phyloP scores from a whole-genome alignment of 805 yeast genomes.

The Candida boidinii region DNA sequence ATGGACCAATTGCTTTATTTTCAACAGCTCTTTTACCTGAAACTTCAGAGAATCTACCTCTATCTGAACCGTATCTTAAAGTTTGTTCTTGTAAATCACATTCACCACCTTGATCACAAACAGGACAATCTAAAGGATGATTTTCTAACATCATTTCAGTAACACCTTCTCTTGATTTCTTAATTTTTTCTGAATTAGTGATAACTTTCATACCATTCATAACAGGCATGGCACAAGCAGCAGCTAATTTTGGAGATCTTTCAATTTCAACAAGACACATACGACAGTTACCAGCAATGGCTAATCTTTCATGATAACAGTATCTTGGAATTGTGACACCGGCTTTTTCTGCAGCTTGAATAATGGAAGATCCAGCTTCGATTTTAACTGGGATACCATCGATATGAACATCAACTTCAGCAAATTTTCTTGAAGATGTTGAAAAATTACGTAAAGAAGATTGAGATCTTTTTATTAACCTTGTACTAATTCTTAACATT shows the following conservation, averaged over 20 bases:
- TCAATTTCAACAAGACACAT: conserved; percentile 90
- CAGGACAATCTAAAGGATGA: conserved; percentile 89
- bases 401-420: conserved; percentile 30
- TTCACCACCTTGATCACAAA: conserved; percentile 93
- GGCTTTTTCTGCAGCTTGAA: conserved; percentile 88
- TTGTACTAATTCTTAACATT: conserved; percentile 2
- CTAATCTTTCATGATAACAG: conserved; percentile 86
- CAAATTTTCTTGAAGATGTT: conserved; percentile 1
- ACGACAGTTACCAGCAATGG: conserved; percentile 88
- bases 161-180: conserved; percentile 81
- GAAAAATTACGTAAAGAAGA: conserved; percentile 9
- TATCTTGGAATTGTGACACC: conserved; percentile 84
- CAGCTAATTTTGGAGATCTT: conserved; percentile 82
- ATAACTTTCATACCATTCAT: conserved; percentile 82
- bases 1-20: conserved; percentile 84
- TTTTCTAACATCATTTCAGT: conserved; percentile 82
- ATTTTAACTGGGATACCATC: conserved; percentile 72
- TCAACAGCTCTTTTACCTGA: conserved; percentile 85
- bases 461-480: neutral
- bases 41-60: conserved; percentile 78
- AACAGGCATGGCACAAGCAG: conserved; percentile 91
- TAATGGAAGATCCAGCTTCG: conserved; percentile 81
- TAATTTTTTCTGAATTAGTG: conserved; percentile 70
- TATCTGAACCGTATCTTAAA: conserved; percentile 73
- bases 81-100: conserved; percentile 89